phyloP scores from a whole-genome alignment of 139 green algal species.

The Desmodesmus armatus region DNA sequence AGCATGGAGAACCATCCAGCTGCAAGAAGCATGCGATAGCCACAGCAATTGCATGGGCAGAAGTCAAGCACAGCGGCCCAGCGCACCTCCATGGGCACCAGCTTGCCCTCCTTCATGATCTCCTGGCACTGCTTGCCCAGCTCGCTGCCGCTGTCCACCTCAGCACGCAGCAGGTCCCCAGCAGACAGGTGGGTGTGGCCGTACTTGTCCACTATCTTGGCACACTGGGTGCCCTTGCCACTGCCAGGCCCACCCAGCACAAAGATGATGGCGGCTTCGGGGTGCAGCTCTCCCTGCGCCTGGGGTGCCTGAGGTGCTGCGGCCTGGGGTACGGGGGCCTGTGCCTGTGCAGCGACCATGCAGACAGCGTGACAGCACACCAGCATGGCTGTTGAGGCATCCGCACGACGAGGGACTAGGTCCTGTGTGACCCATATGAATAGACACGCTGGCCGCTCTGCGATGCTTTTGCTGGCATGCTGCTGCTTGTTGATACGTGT shows the following conservation, averaged over 20 bases:
- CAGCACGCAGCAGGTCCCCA: constrained; percentile 83
- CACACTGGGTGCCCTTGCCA: constrained; percentile 93
- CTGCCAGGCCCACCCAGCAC: constrained; percentile 86
- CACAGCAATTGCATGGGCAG: not conserved
- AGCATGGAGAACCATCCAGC: not conserved
- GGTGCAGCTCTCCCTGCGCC: constrained; percentile 2
- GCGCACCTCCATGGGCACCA: constrained; percentile 74
- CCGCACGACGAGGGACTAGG: not conserved
- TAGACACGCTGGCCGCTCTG: too few species aligned
- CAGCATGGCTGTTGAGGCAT: not conserved
- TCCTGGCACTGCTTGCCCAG: constrained; percentile 73
- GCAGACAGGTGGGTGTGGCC: constrained; percentile 60
- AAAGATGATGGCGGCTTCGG: constrained; percentile 54
- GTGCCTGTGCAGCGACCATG: not conserved
- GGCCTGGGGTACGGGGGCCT: not conserved
- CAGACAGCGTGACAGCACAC: too few species aligned
- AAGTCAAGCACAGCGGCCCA: not conserved
- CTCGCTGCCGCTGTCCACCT: constrained; percentile 73
- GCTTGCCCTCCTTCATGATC: constrained; percentile 88
- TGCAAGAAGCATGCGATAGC: not conserved
- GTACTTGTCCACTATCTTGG: constrained; percentile 77
- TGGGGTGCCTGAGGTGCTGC: not conserved
- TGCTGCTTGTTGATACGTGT: not conserved
- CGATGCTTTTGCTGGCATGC: too few species aligned
- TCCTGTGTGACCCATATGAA: too few species aligned